Evolutionary conservation across 805 yeast genomes (phyloP), one percentile per base, ranked within the genome.

Genomic region (Kodamaea jinghongensis): DNA sequence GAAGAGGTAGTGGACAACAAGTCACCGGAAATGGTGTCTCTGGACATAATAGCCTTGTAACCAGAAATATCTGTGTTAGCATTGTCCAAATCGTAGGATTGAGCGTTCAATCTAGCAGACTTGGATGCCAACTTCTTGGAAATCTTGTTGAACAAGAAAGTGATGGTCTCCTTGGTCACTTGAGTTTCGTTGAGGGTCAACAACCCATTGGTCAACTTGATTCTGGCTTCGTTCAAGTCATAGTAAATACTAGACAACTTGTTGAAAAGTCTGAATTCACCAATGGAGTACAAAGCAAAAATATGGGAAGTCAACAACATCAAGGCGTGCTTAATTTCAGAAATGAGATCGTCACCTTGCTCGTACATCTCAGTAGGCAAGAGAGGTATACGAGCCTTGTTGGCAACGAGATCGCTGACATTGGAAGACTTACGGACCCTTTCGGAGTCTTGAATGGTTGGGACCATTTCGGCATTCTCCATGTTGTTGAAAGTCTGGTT

Each of bases 271-370:
- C 73, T 64, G 47, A 79, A 81, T 54, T 84, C 86, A 31, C 86
- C 84, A 48, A 78, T 75, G 0, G 90, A 78, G 60, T 84, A 85
- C 51, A 83, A 67, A 0, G 86, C 78, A 59, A 75, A 84, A 35
- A 83, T 75, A 49, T 83, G 86, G 6, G 83, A 71, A 10, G 79
- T 70, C 38, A 85, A 61, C 33, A 80, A 71, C 14, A 75, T 70
- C 46, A 83, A 59, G 2, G 83, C 73, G 10, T 81, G 74, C 9
- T 67, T 70, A 41, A 83, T 70, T 56, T 84, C 91, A 31, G 73
- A 77, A 6, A 71, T 52, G 39, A 81, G 55, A 31, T 58, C 38
- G 31, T 70, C 58, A 36, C 66, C 65, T n/a, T 70, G 52, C 38
- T 70, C 65, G 31, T 70, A 58, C 37, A 71, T 65, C 29, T 71